Conservation (phyloP, 169 alveolate genomes). For the Hammondia hammondi region DNA sequence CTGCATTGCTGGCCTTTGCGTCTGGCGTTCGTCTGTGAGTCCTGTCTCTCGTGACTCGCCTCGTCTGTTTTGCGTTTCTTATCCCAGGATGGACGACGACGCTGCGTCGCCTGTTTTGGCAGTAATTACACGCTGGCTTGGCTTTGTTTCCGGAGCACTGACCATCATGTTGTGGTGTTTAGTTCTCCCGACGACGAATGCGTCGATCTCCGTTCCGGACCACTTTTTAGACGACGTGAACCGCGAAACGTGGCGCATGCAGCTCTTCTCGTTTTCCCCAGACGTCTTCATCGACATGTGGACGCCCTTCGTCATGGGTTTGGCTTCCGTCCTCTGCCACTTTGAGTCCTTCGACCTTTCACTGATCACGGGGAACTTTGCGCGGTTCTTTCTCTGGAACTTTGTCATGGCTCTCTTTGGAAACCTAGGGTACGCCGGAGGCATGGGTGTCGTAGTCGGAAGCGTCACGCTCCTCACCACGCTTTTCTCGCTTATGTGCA, state of each 20-base stretch:
- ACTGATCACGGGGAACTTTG: constrained; percentile 43
- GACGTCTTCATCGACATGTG: constrained; percentile 63
- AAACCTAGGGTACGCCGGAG: constrained; percentile 68
- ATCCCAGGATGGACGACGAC: constrained; percentile 2
- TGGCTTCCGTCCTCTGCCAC: constrained; percentile 66
- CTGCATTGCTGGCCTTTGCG: too few relatives aligned
- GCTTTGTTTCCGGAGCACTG: constrained; percentile 54
- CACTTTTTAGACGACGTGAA: constrained; percentile 65
- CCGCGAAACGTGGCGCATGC: constrained; percentile 61
- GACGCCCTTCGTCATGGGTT: constrained; percentile 74
- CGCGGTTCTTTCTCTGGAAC: constrained; percentile 65
- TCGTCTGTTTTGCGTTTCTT: background rate
- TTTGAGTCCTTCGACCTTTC: constrained; percentile 65
- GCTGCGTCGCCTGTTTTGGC: background rate
- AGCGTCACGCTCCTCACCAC: constrained; percentile 62
- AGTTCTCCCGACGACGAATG: constrained; percentile 52
- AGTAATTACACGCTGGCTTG: constrained; percentile 63
- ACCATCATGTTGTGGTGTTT: constrained; percentile 60
- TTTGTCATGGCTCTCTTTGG: constrained; percentile 67
- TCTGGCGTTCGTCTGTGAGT: too few relatives aligned
- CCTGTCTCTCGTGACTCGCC: background rate
- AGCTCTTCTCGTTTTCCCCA: constrained; percentile 66
- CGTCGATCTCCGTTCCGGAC: constrained; percentile 55
- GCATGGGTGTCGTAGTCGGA: constrained; percentile 62
- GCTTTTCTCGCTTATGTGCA: constrained; percentile 57